Percentiles rank a stretch among this genome's conserved stretches.
These are phyloP conservation scores for Rutstroemia sp. DNA, from an alignment of 2,329 filamentous ascomycete genomes.

Conservation along the genomic window DNA sequence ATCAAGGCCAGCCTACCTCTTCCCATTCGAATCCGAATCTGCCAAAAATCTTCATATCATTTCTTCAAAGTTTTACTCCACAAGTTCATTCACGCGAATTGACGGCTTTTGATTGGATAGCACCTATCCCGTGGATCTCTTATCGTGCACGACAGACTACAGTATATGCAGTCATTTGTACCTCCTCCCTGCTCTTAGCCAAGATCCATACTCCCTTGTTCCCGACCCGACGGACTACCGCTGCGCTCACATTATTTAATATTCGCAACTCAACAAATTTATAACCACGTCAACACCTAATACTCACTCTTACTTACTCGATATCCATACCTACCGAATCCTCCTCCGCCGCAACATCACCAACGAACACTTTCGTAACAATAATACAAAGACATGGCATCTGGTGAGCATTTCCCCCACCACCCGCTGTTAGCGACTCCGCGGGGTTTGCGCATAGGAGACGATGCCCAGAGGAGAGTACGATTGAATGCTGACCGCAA, in stretches of 20 bases:
- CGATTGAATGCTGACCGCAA: background rate
- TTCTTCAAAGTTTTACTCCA: background rate
- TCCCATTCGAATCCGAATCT: background rate
- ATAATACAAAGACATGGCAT: background rate
- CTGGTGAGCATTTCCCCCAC: background rate
- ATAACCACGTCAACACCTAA: background rate
- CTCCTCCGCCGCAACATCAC: background rate
- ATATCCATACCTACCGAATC: background rate
- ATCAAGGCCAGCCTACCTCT: background rate
- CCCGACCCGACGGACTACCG: background rate
- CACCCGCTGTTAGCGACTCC: background rate
- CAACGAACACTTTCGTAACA: no score
- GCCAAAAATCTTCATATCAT: no score
- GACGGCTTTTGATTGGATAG: background rate
- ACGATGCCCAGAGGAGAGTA: background rate
- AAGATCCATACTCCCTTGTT: background rate
- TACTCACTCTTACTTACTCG: background rate
- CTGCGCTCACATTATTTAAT: background rate
- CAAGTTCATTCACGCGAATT: background rate
- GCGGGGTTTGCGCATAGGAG: background rate
- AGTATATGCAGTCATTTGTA: background rate
- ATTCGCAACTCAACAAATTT: background rate
- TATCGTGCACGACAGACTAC: background rate
- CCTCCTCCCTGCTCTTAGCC: background rate
- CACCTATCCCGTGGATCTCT: background rate